Evolutionary conservation across 805 yeast species (phyloP).

Genomic region (Grigorovia transvaalensis): DNA sequence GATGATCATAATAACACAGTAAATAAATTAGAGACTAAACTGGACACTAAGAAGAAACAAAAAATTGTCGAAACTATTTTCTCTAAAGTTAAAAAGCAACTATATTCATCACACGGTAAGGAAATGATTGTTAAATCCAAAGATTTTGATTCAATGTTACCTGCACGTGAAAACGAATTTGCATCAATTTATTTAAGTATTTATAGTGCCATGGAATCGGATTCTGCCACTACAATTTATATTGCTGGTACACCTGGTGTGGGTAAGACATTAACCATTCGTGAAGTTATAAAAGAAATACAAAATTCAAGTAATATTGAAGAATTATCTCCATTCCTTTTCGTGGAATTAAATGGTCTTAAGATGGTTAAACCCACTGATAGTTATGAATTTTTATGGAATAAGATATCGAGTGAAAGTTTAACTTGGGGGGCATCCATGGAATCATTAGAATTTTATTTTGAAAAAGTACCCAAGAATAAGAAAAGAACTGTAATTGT

Average conservation of each 20-base stretch:
- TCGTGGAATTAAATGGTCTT: conserved; percentile 83
- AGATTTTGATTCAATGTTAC: conserved; percentile 42
- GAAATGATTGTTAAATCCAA: conserved; percentile 30
- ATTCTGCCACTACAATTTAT: conserved; percentile 75
- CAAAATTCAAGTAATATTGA: conserved; percentile 32
- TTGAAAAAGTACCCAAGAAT: conserved; percentile 32
- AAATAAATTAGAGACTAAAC: conserved; percentile 18
- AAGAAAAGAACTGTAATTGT: conserved; percentile 48
- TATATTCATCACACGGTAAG: conserved; percentile 35
- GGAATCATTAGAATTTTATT: conserved; percentile 59
- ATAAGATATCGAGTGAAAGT: conserved; percentile 50
- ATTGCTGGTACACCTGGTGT: conserved; percentile 98
- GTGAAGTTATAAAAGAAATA: conserved; percentile 73
- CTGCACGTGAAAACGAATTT: conserved; percentile 82
- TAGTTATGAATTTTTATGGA: conserved; percentile 79
- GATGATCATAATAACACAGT: conserved; percentile 7
- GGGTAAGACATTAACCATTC: conserved; percentile 88
- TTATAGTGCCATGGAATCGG: conserved; percentile 58
- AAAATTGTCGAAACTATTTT: conserved; percentile 28
- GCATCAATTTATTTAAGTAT: conserved; percentile 55
- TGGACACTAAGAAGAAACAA: conserved; percentile 33
- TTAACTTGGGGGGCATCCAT: conserved; percentile 58
- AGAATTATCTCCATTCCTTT: conserved; percentile 46
- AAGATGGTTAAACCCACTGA: conserved; percentile 68
- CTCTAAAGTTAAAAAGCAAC: conserved; percentile 27